phyloP scores from a whole-genome alignment of 1,284 basidiomycete species.

The Peniophora sp. region DNA sequence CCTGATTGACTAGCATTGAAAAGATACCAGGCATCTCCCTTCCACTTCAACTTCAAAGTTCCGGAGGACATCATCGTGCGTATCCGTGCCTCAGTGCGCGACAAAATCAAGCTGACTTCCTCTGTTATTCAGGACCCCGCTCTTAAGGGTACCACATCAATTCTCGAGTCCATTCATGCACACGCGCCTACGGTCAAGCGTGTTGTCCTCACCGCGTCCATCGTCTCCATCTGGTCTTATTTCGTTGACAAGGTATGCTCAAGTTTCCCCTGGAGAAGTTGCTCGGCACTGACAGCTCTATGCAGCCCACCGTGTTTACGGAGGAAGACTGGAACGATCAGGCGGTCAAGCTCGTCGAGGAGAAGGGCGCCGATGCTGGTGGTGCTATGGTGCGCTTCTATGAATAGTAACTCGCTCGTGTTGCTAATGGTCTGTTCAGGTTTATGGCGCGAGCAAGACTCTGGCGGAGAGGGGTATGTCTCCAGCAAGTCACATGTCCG shows the following conservation, averaged over 20 bases:
- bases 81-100: too few species aligned
- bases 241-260: background rate
- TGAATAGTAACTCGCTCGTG: too few species aligned
- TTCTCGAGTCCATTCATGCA: conserved; percentile 20
- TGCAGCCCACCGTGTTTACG: background rate
- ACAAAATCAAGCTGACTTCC: too few species aligned
- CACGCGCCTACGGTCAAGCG: conserved; percentile 10
- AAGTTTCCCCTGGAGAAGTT: too few species aligned
- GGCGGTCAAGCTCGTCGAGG: conserved; percentile 6
- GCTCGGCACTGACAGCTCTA: too few species aligned
- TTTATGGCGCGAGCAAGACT: conserved; percentile 14
- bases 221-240: conserved; percentile 5
- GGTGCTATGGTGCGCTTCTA: background rate
- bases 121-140: conserved; percentile 35
- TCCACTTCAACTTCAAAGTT: background rate
- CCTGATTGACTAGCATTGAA: too few species aligned
- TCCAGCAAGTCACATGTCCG: background rate
- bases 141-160: conserved; percentile 31
- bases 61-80: background rate
- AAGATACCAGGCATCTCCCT: conserved; percentile 12
- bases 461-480: conserved; percentile 9
- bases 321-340: conserved; percentile 8
- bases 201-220: conserved; percentile 13
- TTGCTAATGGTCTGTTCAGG: background rate
- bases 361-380: conserved; percentile 4